Percentiles rank a stretch among this genome's conserved stretches.
Evolutionary conservation across 257 asterid genomes (phyloP).

Genomic region (Avicennia marina): DNA sequence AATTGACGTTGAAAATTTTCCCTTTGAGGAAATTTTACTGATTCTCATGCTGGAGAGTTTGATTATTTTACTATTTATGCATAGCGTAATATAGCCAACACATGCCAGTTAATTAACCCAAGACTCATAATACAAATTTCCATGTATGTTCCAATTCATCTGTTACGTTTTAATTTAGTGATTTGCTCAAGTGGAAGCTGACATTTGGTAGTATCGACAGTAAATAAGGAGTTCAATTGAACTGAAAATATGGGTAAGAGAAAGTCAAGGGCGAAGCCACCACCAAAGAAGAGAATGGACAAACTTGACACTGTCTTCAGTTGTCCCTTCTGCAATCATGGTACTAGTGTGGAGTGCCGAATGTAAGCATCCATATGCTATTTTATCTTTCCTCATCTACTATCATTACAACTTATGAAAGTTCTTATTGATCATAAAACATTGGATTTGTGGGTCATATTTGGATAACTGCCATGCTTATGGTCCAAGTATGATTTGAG

Average conservation of each 20-base stretch:
- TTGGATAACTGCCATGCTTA: too few species aligned
- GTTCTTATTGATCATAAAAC: too few species aligned
- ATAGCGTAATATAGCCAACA: background rate
- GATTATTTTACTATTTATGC: background rate
- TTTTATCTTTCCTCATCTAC: background rate
- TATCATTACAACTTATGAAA: too few species aligned
- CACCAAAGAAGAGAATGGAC: slow-evolving; percentile 84
- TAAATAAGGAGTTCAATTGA: too few species aligned
- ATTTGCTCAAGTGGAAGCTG: background rate
- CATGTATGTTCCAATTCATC: background rate
- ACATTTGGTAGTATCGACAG: background rate
- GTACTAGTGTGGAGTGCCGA: slow-evolving; percentile 81
- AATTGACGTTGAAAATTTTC: background rate
- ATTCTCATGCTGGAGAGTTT: background rate
- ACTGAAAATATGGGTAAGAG: slow-evolving; percentile 75
- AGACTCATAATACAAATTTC: too few species aligned
- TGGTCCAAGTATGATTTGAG: too few species aligned
- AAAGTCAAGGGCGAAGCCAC: slow-evolving; percentile 87
- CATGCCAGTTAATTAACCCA: background rate
- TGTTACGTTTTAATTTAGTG: background rate
- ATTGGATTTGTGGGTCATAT: too few species aligned
- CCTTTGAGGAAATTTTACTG: too few species aligned
- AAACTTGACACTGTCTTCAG: slow-evolving; percentile 91
- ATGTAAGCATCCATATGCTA: slow-evolving; percentile 36
- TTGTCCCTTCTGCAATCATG: slow-evolving; percentile 94